These are phyloP conservation scores for Nothophoma quercina DNA, from an alignment of 2,329 filamentous ascomycete genomes.

Conservation along the genomic window DNA sequence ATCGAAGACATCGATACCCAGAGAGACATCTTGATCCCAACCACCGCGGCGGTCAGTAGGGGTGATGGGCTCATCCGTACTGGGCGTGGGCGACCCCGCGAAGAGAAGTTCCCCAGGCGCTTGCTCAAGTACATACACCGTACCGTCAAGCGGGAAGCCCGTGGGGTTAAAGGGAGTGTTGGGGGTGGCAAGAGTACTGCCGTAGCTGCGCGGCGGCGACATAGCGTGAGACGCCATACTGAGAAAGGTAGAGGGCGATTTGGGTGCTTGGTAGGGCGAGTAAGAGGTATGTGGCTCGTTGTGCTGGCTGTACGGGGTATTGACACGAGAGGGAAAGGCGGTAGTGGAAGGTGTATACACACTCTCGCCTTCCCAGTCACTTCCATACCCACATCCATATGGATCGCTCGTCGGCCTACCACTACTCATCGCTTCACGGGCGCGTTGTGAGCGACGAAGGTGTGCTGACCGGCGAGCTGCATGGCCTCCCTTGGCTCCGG, in stretches of 20 bases:
- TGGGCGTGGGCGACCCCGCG: slow-evolving; percentile 28
- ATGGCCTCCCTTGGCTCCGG: slow-evolving; percentile 56
- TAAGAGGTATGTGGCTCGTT: no score
- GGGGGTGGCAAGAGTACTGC: slow-evolving; percentile 26
- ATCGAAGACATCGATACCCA: background rate
- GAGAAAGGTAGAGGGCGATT: background rate
- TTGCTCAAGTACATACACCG: slow-evolving; percentile 28
- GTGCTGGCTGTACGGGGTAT: background rate
- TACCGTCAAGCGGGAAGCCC: slow-evolving; percentile 16
- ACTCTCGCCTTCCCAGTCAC: background rate
- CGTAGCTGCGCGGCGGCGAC: slow-evolving; percentile 11
- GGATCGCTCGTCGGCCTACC: no score
- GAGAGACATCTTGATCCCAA: slow-evolving; percentile 24
- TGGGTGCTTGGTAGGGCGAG: background rate
- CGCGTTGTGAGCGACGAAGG: slow-evolving; percentile 30
- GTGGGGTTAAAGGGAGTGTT: slow-evolving; percentile 17
- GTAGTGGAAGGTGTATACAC: background rate
- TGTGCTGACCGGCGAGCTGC: slow-evolving; percentile 47
- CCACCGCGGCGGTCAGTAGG: slow-evolving; percentile 17
- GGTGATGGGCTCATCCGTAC: slow-evolving; percentile 31
- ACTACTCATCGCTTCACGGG: no score
- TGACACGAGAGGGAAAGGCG: background rate
- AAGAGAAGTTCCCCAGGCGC: slow-evolving; percentile 34
- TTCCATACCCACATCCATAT: slow-evolving; percentile 8
- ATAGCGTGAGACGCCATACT: background rate